phyloP scores from a whole-genome alignment of 176 grass and related monocot species.

The Oryza punctata region DNA sequence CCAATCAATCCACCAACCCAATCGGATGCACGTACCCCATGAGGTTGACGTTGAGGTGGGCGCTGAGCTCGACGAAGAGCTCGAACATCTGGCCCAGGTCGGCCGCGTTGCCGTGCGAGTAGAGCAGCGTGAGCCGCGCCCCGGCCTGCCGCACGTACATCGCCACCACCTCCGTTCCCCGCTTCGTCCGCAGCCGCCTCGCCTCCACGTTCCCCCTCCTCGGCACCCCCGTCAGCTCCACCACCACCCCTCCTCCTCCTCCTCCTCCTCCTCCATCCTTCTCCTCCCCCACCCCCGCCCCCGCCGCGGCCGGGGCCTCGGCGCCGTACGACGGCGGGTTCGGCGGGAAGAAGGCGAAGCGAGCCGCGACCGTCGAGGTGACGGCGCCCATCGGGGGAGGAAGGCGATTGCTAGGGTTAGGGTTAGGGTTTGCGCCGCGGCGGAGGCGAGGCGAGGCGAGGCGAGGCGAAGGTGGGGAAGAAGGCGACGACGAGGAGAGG shows the following conservation, averaged over 20 bases:
- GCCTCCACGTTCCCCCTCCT: slow-evolving; percentile 78
- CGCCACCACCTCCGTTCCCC: slow-evolving; percentile 69
- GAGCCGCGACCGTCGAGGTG: slow-evolving; percentile 75
- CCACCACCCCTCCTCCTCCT: neutral
- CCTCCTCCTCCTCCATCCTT: neutral
- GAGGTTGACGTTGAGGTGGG: slow-evolving; percentile 90
- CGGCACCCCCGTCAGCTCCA: slow-evolving; percentile 65
- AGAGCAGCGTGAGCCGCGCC: slow-evolving; percentile 84
- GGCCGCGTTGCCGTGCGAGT: slow-evolving; percentile 97
- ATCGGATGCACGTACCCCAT: slow-evolving; percentile 65
- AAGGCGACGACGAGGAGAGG: slow-evolving; percentile 2
- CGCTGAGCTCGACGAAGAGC: slow-evolving; percentile 91
- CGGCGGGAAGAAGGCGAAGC: slow-evolving; percentile 88
- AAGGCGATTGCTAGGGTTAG: slow-evolving; percentile 38
- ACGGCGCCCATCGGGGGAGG: slow-evolving; percentile 60
- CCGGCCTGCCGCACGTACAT: slow-evolving; percentile 77
- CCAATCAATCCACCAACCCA: neutral
- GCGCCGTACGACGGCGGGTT: slow-evolving; percentile 71
- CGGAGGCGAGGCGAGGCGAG: neutral
- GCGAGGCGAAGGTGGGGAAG: neutral
- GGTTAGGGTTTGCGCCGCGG: neutral
- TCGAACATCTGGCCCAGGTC: slow-evolving; percentile 98
- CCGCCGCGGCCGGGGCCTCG: slow-evolving; percentile 15
- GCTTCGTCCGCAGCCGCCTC: slow-evolving; percentile 71
- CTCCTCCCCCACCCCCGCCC: neutral